These are phyloP conservation scores for Annulohypoxylon moriforme DNA, from an alignment of 495 filamentous ascomycete genomes.

Conservation along the genomic window DNA sequence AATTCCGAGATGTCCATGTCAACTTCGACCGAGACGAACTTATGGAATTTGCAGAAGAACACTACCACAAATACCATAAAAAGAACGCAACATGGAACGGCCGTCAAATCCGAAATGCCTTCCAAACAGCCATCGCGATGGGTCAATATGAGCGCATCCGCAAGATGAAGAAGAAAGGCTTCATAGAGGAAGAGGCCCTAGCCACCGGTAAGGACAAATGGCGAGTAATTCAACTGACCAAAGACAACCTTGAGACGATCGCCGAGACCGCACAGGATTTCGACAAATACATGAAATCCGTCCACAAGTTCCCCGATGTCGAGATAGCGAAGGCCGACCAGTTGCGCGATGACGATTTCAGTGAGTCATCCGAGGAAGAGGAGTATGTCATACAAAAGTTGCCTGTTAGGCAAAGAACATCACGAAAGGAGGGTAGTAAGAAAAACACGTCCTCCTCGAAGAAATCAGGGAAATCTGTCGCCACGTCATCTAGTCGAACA, in stretches of 20 bases:
- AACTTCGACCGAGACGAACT: conserved; percentile 26
- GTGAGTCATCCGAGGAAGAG: conserved; percentile 6
- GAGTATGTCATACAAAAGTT: neutral
- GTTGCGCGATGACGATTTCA: conserved; percentile 10
- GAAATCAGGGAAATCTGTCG: conserved; percentile 6
- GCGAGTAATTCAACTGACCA: conserved; percentile 20
- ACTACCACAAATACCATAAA: conserved; percentile 32
- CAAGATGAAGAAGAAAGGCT: conserved; percentile 16
- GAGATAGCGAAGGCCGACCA: conserved; percentile 8
- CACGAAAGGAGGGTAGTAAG: neutral
- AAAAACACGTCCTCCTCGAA: neutral
- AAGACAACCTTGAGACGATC: conserved; percentile 26
- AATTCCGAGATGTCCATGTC: conserved; percentile 15
- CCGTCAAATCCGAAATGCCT: conserved; percentile 58
- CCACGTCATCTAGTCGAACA: neutral
- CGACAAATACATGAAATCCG: conserved; percentile 31
- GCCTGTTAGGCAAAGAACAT: neutral
- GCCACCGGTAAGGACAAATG: conserved; percentile 28
- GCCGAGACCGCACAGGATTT: conserved; percentile 39
- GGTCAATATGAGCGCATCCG: conserved; percentile 37
- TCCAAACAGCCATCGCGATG: conserved; percentile 54
- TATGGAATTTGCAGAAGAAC: conserved; percentile 29
- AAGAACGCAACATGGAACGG: conserved; percentile 54
- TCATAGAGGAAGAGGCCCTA: conserved; percentile 12
- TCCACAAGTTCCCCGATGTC: conserved; percentile 7